Evolutionary conservation across 2,329 filamentous ascomycete species (phyloP), one percentile per base, ranked within the genome.

Genomic region (Fusarium aywerte): DNA sequence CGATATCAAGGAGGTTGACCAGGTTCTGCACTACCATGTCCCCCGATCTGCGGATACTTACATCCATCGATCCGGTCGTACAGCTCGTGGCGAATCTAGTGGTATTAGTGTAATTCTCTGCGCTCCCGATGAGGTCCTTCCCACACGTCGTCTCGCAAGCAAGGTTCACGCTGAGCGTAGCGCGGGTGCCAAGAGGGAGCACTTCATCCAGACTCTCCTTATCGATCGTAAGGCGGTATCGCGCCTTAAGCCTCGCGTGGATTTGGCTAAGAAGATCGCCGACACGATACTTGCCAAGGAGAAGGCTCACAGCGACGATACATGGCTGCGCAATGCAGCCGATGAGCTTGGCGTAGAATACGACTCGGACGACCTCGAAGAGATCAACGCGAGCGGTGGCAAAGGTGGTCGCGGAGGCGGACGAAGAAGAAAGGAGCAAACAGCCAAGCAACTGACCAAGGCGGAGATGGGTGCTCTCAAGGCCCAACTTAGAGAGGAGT

Each of bases 291-390:
- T 96, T 10, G 95, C 94, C 9, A 97, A 97, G 80, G 92, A 96
- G 75, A 97, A 95, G 79, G 88, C 90, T 11, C 88, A 87, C 55
- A 90, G 91, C 73, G 92, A 97, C 71, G 92, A 97, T 69, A 88
- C 92, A 56, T 96, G 94, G 89, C 82, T 98, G 71, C 88, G 88
- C 40, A 87, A 87, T 45, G 94, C 93, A 0, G 96, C 96, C 0
- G 93, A 97, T 58, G 95, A 98, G 67, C 84, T 99, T 0, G 96
- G 96, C 1, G 92, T 98, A 0, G 95, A 97, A 51, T 97, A 97
- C 75, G 93, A 98, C 75, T 91, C 89, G 62, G 93, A 97, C 33
- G 93, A 96, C 43, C 90, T 97, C 64, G 91, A 91, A 68, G 93
- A 96, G 32, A 91, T 93, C 39, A 90, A 93, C 58, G 90, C 84